Evolutionary conservation across 176 grass and related monocot genomes (phyloP).

Genomic region (Musa troglodytarum): DNA sequence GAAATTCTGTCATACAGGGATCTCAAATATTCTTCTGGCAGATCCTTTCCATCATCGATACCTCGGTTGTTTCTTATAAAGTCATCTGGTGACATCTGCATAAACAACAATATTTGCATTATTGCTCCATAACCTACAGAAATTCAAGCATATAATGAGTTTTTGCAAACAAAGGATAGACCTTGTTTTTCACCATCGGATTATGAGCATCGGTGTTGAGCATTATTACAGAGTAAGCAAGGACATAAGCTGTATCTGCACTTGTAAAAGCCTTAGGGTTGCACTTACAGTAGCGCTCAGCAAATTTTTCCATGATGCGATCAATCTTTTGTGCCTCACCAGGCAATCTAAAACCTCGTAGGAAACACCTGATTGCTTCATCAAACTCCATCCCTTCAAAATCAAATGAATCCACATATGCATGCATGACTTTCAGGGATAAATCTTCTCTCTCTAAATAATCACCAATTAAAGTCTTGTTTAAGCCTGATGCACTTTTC

Average conservation of each 20-base stretch:
- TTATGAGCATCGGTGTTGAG: slow-evolving; percentile 97
- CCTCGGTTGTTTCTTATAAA: slow-evolving; percentile 96
- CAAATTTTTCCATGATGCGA: slow-evolving; percentile 95
- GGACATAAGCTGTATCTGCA: slow-evolving; percentile 97
- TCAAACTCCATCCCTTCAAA: slow-evolving; percentile 91
- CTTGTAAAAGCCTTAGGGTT: slow-evolving; percentile 91
- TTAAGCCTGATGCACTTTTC: slow-evolving; percentile 79
- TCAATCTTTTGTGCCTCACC: slow-evolving; percentile 99
- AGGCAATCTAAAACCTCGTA: slow-evolving; percentile 91
- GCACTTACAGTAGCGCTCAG: slow-evolving; percentile 90
- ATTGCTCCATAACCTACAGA: neutral
- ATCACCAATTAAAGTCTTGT: slow-evolving; percentile 94
- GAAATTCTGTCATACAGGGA: slow-evolving; percentile 90
- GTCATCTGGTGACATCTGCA: slow-evolving; percentile 98
- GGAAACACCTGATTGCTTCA: slow-evolving; percentile 82
- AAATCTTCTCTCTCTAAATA: slow-evolving; percentile 98
- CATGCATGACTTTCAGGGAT: slow-evolving; percentile 94
- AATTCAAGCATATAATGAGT: neutral
- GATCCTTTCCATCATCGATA: slow-evolving; percentile 95
- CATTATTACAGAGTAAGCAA: slow-evolving; percentile 98
- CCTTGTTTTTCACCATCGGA: slow-evolving; percentile 97
- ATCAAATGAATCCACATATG: slow-evolving; percentile 95
- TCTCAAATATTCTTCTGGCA: slow-evolving; percentile 95
- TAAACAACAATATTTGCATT: slow-evolving; percentile 26
- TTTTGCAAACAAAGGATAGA: slow-evolving; percentile 29